These are phyloP conservation scores for Pachyrhizus erosus DNA, from an alignment of 306 rosid genomes.

Conservation along the genomic window DNA sequence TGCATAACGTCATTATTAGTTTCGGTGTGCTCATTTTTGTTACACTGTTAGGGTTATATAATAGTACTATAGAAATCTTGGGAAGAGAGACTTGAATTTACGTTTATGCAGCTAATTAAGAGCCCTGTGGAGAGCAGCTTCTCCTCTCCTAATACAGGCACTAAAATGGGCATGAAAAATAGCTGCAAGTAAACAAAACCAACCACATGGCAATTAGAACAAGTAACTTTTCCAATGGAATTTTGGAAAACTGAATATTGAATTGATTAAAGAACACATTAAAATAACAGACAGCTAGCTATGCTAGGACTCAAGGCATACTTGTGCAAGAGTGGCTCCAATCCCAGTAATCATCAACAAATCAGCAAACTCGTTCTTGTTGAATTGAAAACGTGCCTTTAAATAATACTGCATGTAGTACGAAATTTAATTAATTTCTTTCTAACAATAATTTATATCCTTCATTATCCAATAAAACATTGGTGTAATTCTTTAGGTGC, in stretches of 20 bases:
- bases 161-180: slow-evolving; percentile 71
- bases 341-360: slow-evolving; percentile 68
- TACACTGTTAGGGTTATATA: background rate
- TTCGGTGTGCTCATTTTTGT: background rate
- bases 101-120: slow-evolving; percentile 57
- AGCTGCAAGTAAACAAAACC: slow-evolving; percentile 52
- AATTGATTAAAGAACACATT: slow-evolving; percentile 33
- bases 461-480: background rate
- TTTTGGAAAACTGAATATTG: background rate
- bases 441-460: background rate
- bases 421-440: slow-evolving; percentile 19
- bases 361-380: slow-evolving; percentile 84
- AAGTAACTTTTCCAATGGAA: background rate
- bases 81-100: slow-evolving; percentile 40
- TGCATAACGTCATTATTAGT: slow-evolving; percentile 53
- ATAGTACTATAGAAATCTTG: background rate
- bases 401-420: slow-evolving; percentile 75
- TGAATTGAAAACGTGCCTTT: slow-evolving; percentile 86
- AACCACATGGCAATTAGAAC: background rate
- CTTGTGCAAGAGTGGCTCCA: slow-evolving; percentile 76
- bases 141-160: slow-evolving; percentile 70
- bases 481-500: background rate
- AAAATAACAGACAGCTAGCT: background rate
- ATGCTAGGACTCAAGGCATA: slow-evolving; percentile 38
- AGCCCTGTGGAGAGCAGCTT: slow-evolving; percentile 77